Base-by-base conservation (phyloP, 345 rosid genomes). In the Rhizophora apiculata region DNA sequence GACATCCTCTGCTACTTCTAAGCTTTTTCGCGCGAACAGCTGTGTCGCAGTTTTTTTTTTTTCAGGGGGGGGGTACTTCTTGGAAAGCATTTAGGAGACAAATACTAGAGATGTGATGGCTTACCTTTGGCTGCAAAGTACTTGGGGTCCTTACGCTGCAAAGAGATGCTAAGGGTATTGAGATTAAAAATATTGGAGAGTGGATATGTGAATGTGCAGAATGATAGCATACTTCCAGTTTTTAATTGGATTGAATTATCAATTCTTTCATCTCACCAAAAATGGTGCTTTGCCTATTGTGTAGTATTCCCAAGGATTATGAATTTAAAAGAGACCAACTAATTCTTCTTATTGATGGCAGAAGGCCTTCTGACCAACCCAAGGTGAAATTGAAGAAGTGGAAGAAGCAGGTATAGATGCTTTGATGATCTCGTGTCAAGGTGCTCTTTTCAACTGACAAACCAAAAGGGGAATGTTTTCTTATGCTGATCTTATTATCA, bases 321-420 rank as follows among this genome's bases (percentile, higher is more conserved):
- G 15, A 6, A 8, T 65, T 65, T 16, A 3, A 6, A 3, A 65
- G 29, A n/a, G 16, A 65, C 2, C 32, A 65, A 16, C 52, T 65
- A 20, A 10, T 65, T 10, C 15, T n/a, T 6, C 8, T 64, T 75
- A 10, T 75, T 58, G 70, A 69, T 75, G 67, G 67, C 74, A 2
- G 67, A 68, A n/a, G 67, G 70, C 15, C 36, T 75, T 64, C 10
- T 75, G 39, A 64, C 8, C 36, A 48, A 16, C 62, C 64, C 7
- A 19, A n/a, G 7, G 65, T 31, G 4, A 64, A 24, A 24, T 24
- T 24, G 57, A 69, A 75, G 73, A 51, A 58, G 6, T 65, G 2
- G 49, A 13, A 43, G 49, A 43, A 43, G 49, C 49, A 43, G 70
- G 70, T 1, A n/a, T 22, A 1, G 73, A 68, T 13, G 36, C 37